These are phyloP conservation scores for Capsicum rhomboideum DNA, from an alignment of 257 asterid species.

Conservation along the genomic window DNA sequence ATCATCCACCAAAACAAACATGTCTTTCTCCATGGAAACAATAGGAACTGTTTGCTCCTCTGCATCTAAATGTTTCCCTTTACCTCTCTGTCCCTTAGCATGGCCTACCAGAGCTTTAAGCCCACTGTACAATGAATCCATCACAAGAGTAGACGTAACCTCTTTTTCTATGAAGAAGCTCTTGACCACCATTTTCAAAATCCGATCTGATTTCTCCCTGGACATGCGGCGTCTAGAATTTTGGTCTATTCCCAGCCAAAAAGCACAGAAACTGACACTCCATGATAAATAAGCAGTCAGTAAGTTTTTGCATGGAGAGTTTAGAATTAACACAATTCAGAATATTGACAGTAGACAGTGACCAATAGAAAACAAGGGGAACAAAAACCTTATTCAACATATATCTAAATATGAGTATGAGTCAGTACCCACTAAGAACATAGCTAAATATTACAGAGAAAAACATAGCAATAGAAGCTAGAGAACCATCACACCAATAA, in stretches of 20 bases:
- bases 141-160: conserved; percentile 90
- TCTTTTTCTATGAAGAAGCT: conserved; percentile 90
- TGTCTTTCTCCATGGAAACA: conserved; percentile 59
- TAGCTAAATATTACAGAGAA: not conserved
- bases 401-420: not conserved
- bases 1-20: conserved; percentile 76
- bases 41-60: conserved; percentile 58
- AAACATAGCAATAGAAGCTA: not conserved
- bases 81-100: conserved; percentile 50
- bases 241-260: conserved; percentile 79
- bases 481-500: not conserved
- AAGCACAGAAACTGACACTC: conserved; percentile 63
- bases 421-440: not conserved
- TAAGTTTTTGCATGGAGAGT: not conserved
- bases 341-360: not conserved
- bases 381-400: not conserved
- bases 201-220: conserved; percentile 67
- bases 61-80: conserved; percentile 38
- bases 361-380: not conserved
- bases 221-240: conserved; percentile 60
- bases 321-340: not conserved
- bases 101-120: conserved; percentile 86
- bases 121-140: conserved; percentile 93
- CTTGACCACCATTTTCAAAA: conserved; percentile 73
- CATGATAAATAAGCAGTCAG: not conserved